Percentiles rank a stretch among this genome's conserved stretches.
Conservation (phyloP, 495 filamentous ascomycete genomes). For the Talaromyces liani region DNA sequence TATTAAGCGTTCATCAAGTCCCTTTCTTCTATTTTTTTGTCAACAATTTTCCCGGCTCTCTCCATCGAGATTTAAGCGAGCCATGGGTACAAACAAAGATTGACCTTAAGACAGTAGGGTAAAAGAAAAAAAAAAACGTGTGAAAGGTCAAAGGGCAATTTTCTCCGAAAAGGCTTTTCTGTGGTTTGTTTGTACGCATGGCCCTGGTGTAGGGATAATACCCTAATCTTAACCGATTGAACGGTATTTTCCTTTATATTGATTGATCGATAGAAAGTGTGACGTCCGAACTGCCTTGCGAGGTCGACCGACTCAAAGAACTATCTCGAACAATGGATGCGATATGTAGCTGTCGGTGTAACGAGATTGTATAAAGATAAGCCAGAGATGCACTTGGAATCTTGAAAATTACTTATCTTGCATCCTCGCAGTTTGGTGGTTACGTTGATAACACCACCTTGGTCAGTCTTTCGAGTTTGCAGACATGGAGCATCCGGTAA, state of each 20-base stretch:
- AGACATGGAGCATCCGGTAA: neutral
- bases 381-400: neutral
- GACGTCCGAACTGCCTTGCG: neutral
- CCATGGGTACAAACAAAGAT: neutral
- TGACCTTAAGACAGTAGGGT: neutral
- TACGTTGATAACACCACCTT: neutral
- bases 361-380: neutral
- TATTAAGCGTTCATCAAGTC: neutral
- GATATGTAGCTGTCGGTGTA: slow-evolving; percentile 1
- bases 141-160: slow-evolving; percentile 1
- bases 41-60: neutral
- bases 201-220: neutral
- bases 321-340: neutral
- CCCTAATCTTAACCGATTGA: neutral
- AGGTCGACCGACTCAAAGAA: neutral
- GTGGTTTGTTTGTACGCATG: neutral
- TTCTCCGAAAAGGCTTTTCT: neutral
- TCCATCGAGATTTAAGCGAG: neutral
- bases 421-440: neutral
- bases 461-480: neutral
- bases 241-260: neutral
- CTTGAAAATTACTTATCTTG: neutral
- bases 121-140: neutral
- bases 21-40: neutral
- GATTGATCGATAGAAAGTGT: neutral